Evolutionary conservation across 2,329 filamentous ascomycete species (phyloP), one percentile per base, ranked within the genome.

Genomic region (Aspergillus tanneri): DNA sequence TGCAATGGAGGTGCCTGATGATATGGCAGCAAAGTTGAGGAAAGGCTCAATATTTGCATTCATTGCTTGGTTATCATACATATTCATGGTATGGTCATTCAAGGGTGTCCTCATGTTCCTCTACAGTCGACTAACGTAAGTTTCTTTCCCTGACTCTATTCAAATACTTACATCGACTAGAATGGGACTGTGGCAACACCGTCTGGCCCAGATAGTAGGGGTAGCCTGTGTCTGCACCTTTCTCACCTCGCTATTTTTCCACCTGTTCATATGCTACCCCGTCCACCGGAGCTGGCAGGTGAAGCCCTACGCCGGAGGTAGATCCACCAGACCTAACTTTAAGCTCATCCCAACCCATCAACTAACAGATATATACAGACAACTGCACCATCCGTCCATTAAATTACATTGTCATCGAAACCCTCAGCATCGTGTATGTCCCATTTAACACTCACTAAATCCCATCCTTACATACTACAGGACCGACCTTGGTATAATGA

Each of bases 41-140:
- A 21, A 32, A 1, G 55, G 55, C 10, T 55, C 53, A 1, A 50
- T 55, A 11, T 50, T 32, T 34, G 55, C 50, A 1, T 57, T 55
- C 30, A 30, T 55, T 12, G 53, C 55, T 14, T 57, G 55, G 55
- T 22, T 57, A 9, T 44, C 46, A 2, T 57, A 57, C n/a, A 57
- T 57, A 16, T 40, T 53, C n/a, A 36, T 50, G 39, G 53, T 55
- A 23, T 57, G 55, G 55, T 41, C 50, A 1, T 53, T 57, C 36
- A 57, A 57, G 21, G 50, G 45, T 1, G 55, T 57, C 1, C 55
- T 57, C 4, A 39, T 57, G 28, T 52, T 49, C 28, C 43, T 57
- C 22, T 57, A 55, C 38, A 50, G 23, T 16, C 40, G 55, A 40
- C 49, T 57, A 24, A 57, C 55, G 55, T 57, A 37, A 23, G 53